A percentile compares a stretch with the other conserved stretches of the same genome.
Evolutionary conservation across 352 stramenopile genomes (phyloP).

Genomic region (Aphanomyces invadans): DNA sequence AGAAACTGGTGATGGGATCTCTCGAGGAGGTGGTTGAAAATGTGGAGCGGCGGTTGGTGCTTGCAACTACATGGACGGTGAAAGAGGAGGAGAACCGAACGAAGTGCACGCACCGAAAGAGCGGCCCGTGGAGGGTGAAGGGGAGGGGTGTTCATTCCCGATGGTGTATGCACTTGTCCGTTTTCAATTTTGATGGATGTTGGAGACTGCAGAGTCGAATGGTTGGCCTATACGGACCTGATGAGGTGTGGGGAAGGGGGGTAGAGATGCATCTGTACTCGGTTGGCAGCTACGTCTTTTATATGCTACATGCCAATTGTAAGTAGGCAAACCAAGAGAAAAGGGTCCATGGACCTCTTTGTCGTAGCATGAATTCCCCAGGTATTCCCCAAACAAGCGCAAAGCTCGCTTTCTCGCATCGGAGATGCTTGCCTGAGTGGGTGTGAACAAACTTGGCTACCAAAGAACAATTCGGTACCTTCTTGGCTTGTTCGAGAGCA

Average conservation of each 20-base stretch:
- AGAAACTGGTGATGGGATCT: too few species aligned
- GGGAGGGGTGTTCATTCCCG: neutral
- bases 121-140: neutral
- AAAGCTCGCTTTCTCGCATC: slow-evolving; percentile 73
- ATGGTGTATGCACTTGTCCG: neutral
- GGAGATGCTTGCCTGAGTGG: slow-evolving; percentile 69
- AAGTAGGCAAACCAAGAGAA: neutral
- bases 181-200: slow-evolving; percentile 19
- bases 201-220: slow-evolving; percentile 21
- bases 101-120: neutral
- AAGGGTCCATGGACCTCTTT: slow-evolving; percentile 35
- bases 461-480: too few species aligned
- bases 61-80: slow-evolving; percentile 1
- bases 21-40: slow-evolving; percentile 10
- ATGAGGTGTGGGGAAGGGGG: too few species aligned
- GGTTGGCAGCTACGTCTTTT: slow-evolving; percentile 62
- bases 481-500: slow-evolving; percentile 77
- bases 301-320: slow-evolving; percentile 35
- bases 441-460: too few species aligned
- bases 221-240: slow-evolving; percentile 14
- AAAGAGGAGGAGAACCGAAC: neutral
- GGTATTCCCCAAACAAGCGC: slow-evolving; percentile 75
- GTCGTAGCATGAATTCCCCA: slow-evolving; percentile 84
- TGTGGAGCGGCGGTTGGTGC: slow-evolving; percentile 8
- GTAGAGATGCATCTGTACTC: slow-evolving; percentile 27